A percentile compares a stretch with the other conserved stretches of the same genome.
phyloP scores from a whole-genome alignment of 2,329 filamentous ascomycete genomes.

The Alternaria arbusti region DNA sequence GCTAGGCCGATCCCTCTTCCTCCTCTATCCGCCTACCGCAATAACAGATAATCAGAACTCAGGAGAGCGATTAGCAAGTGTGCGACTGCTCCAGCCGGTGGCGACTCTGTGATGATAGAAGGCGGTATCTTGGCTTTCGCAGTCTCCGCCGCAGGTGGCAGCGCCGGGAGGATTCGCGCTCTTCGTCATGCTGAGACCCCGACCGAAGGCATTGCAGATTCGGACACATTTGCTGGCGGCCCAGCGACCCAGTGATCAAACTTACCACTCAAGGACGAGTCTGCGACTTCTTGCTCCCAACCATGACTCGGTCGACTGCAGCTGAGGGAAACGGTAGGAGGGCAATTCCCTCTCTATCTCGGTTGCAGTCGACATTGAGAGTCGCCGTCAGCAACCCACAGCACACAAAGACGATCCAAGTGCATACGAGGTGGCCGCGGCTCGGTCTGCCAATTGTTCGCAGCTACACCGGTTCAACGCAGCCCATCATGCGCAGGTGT shows the following conservation, averaged over 20 bases:
- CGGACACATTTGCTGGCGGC: background rate
- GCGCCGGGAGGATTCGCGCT: background rate
- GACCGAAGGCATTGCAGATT: fast-evolving
- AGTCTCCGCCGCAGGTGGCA: background rate
- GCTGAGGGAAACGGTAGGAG: no score
- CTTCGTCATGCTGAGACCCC: background rate
- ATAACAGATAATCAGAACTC: background rate
- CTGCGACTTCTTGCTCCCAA: background rate
- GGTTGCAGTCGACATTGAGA: no score
- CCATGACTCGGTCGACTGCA: background rate
- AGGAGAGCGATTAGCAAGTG: background rate
- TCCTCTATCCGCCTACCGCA: no score
- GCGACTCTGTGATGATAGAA: background rate
- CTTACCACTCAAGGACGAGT: background rate
- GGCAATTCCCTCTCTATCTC: no score
- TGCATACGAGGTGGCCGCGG: background rate
- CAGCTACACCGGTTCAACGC: background rate
- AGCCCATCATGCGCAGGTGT: fast-evolving
- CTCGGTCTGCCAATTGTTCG: background rate
- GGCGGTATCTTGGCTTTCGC: background rate
- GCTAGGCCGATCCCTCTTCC: no score
- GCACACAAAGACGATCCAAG: background rate
- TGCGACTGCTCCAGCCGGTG: background rate
- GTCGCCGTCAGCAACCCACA: background rate
- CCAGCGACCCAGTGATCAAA: background rate